Evolutionary conservation across 345 rosid species (phyloP).

Genomic region (Clarkia xantiana): DNA sequence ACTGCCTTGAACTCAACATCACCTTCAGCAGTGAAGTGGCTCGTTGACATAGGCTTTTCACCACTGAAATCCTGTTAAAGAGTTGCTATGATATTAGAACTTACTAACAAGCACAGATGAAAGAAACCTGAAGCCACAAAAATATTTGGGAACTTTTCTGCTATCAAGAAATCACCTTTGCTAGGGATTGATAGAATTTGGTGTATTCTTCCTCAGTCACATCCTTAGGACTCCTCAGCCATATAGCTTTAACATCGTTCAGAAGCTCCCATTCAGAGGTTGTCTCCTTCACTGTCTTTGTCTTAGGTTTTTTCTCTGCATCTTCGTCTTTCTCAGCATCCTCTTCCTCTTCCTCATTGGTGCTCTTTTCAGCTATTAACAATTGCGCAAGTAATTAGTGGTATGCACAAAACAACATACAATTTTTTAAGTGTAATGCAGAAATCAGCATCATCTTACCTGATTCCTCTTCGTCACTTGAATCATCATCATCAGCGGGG

Average conservation of each 20-base stretch:
- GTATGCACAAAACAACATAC: too few relatives aligned
- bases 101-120: not conserved
- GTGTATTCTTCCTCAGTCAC: conserved; percentile 89
- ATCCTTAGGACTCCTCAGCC: conserved; percentile 92
- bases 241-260: conserved; percentile 94
- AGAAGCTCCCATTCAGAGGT: conserved; percentile 79
- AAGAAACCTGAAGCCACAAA: not conserved
- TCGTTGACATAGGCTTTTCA: conserved; percentile 86
- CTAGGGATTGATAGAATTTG: conserved; percentile 73
- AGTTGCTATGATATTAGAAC: too few relatives aligned
- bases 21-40: conserved; percentile 92
- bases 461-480: conserved; percentile 64
- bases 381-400: too few relatives aligned
- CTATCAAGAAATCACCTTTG: conserved; percentile 41
- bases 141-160: too few relatives aligned
- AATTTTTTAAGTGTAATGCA: too few relatives aligned
- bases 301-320: conserved; percentile 63
- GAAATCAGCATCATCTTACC: conserved; percentile 17
- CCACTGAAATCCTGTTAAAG: conserved; percentile 59
- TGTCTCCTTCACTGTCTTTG: conserved; percentile 75
- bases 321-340: conserved; percentile 61
- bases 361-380: conserved; percentile 33
- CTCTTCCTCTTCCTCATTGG: conserved; percentile 53
- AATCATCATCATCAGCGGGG: conserved; percentile 80
- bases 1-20: conserved; percentile 96